These are phyloP conservation scores for Cephalotrichum gorgonifer DNA, from an alignment of 2,329 filamentous ascomycete species.

Conservation along the genomic window DNA sequence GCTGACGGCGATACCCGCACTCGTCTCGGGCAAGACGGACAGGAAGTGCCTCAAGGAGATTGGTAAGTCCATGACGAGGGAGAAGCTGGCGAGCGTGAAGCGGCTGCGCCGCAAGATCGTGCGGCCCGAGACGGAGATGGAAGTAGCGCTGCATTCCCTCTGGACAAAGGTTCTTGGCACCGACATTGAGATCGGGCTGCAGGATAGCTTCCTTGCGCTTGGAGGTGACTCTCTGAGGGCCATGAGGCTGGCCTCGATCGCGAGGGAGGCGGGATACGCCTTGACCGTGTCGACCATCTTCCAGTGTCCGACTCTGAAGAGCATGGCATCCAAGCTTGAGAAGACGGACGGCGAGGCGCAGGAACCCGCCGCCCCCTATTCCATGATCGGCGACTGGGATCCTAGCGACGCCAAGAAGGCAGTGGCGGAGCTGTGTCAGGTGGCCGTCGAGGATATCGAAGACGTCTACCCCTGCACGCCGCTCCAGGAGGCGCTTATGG, in stretches of 20 bases:
- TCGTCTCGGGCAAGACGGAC: constrained; percentile 39
- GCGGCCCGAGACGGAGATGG: constrained; percentile 25
- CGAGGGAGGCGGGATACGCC: constrained; percentile 24
- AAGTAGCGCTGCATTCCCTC: constrained; percentile 23
- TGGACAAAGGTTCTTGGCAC: constrained; percentile 27
- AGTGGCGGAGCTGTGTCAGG: constrained; percentile 27
- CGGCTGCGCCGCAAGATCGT: constrained; percentile 6
- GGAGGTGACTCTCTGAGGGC: constrained; percentile 42
- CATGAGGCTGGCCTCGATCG: constrained; percentile 36
- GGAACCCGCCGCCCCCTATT: constrained; percentile 24
- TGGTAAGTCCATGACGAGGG: constrained; percentile 26
- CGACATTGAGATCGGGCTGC: constrained; percentile 17
- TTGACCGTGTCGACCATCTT: constrained; percentile 36
- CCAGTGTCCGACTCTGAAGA: constrained; percentile 28
- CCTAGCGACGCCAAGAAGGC: constrained; percentile 22
- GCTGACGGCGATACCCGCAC: constrained; percentile 30
- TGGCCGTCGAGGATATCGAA: constrained; percentile 25
- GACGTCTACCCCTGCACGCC: constrained; percentile 45
- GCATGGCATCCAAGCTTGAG: constrained; percentile 26
- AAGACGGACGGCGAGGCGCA: constrained; percentile 12
- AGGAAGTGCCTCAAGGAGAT: constrained; percentile 36
- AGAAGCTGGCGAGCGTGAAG: constrained; percentile 9
- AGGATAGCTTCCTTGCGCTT: constrained; percentile 35
- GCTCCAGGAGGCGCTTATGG: constrained; percentile 43
- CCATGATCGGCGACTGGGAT: constrained; percentile 25